Evolutionary conservation across 2,329 filamentous ascomycete species (phyloP).

Genomic region (Aspergillus sp.): DNA sequence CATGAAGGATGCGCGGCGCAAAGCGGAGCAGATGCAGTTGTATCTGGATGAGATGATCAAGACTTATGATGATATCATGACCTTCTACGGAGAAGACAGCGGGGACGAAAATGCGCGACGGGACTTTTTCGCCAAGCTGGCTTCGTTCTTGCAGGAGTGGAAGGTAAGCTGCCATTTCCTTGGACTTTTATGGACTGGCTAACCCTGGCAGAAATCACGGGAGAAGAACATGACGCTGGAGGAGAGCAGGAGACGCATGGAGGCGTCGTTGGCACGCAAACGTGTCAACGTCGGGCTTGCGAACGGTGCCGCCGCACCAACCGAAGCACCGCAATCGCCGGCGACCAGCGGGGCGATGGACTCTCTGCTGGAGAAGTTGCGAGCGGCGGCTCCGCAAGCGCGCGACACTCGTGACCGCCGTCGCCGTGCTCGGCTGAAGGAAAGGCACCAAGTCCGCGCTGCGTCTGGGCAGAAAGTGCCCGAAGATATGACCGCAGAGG

Average conservation of each 20-base stretch:
- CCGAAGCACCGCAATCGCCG: conserved; percentile 52
- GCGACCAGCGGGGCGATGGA: conserved; percentile 88
- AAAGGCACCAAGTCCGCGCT: conserved; percentile 78
- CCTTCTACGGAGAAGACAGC: conserved; percentile 91
- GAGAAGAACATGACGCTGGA: conserved; percentile 84
- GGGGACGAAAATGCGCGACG: conserved; percentile 83
- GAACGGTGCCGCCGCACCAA: conserved; percentile 42
- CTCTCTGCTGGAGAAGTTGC: conserved; percentile 83
- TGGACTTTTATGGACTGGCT: not conserved
- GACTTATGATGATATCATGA: conserved; percentile 90
- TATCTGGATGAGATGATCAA: conserved; percentile 89
- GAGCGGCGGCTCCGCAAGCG: conserved; percentile 82
- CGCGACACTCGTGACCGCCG: conserved; percentile 83
- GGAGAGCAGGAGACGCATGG: conserved; percentile 73
- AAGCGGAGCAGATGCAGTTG: conserved; percentile 89
- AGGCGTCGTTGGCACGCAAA: conserved; percentile 88
- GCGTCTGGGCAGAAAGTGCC: conserved; percentile 85
- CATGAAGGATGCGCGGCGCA: conserved; percentile 94
- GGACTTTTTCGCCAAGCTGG: conserved; percentile 92
- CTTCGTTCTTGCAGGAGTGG: conserved; percentile 84
- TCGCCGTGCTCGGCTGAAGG: conserved; percentile 77
- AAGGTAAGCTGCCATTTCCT: conserved; percentile 46
- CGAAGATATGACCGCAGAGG: conserved; percentile 45
- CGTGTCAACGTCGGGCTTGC: conserved; percentile 53
- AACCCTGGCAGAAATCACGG: conserved; percentile 57